phyloP scores from a whole-genome alignment of 176 grass and related monocot species.

The Luzula sylvatica region DNA sequence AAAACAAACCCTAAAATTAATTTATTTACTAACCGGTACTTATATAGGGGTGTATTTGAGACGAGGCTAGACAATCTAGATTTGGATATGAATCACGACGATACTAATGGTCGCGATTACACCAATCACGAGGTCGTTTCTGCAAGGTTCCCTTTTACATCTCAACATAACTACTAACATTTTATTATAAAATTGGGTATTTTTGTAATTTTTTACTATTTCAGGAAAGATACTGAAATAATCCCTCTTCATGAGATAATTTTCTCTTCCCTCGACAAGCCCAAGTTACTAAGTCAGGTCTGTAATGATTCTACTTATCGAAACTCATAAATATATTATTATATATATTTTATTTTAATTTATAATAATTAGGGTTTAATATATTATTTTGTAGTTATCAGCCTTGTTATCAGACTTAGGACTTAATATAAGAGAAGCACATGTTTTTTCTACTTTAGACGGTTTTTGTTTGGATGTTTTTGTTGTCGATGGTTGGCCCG shows the following conservation, averaged over 20 bases:
- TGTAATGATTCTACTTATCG: neutral
- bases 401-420: slow-evolving; percentile 64
- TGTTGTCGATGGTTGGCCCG: slow-evolving; percentile 88
- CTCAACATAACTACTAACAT: neutral
- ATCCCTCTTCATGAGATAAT: slow-evolving; percentile 74
- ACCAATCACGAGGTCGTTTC: slow-evolving; percentile 23
- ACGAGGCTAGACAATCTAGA: no score
- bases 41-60: no score
- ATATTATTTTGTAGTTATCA: slow-evolving; percentile 51
- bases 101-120: slow-evolving; percentile 20
- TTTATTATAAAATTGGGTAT: neutral
- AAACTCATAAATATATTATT: neutral
- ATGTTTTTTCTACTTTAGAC: slow-evolving; percentile 96
- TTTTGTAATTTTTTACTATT: slow-evolving; percentile 14
- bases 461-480: slow-evolving; percentile 91
- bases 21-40: no score
- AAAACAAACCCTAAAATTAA: no score
- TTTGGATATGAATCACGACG: neutral
- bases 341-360: slow-evolving; percentile 13
- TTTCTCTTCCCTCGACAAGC: slow-evolving; percentile 82
- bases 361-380: neutral
- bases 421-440: slow-evolving; percentile 91
- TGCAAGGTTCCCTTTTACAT: slow-evolving; percentile 27
- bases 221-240: slow-evolving; percentile 37
- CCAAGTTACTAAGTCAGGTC: slow-evolving; percentile 79